Conservation (phyloP, 2,329 filamentous ascomycete species). For the Arthrobotrys megalospora region DNA sequence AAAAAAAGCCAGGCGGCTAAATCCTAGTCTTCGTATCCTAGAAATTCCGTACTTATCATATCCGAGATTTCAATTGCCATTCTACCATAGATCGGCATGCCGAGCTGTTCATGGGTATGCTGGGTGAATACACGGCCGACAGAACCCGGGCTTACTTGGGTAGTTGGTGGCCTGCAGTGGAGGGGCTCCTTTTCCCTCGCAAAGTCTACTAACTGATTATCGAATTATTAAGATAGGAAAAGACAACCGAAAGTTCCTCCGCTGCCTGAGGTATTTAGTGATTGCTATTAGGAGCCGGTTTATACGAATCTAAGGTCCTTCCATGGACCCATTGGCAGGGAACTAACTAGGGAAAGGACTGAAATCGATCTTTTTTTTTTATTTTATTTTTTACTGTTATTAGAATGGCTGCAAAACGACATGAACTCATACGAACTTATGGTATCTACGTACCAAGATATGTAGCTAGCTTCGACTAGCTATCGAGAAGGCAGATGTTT, state of each 20-base stretch:
- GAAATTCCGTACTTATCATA: conserved; percentile 10
- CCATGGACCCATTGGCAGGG: no score
- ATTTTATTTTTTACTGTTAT: no score
- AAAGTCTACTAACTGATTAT: background rate
- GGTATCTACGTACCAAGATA: no score
- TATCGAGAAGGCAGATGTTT: conserved; percentile 29
- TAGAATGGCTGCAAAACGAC: no score
- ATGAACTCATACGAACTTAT: no score
- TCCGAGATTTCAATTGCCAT: conserved; percentile 56
- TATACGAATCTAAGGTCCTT: no score
- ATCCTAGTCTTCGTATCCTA: conserved; percentile 1
- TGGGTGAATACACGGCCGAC: conserved; percentile 42
- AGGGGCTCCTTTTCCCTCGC: background rate
- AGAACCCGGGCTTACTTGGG: background rate
- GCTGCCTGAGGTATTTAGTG: conserved; percentile 10
- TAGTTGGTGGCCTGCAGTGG: background rate
- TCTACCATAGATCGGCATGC: conserved; percentile 54
- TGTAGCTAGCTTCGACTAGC: no score
- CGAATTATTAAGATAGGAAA: conserved; percentile 2
- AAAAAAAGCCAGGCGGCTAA: conserved; percentile 17
- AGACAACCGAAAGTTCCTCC: background rate
- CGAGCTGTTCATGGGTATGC: conserved; percentile 13
- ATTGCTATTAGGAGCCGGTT: background rate
- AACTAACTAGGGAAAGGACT: no score
- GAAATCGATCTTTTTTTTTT: no score